Conservation (phyloP, 2,329 filamentous ascomycete genomes). For the Nothophoma quercina region DNA sequence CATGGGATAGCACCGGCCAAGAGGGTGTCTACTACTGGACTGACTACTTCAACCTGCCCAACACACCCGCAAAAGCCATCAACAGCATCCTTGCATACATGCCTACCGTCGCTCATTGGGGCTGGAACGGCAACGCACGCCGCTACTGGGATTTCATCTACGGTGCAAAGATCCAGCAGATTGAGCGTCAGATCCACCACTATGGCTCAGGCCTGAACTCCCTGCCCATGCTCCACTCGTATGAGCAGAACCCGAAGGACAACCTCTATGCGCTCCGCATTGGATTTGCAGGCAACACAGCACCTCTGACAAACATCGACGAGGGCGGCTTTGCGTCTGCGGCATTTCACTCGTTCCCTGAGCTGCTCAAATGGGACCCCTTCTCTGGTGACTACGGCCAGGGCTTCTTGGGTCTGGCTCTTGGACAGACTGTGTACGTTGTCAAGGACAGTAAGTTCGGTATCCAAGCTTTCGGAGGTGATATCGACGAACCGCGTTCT, state of each 20-base stretch:
- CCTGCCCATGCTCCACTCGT: conserved; percentile 62
- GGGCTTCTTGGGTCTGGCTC: conserved; percentile 60
- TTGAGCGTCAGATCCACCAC: conserved; percentile 65
- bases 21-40: conserved; percentile 69
- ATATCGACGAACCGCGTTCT: conserved; percentile 36
- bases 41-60: conserved; percentile 60
- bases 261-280: conserved; percentile 59
- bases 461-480: conserved; percentile 59
- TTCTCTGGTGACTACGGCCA: conserved; percentile 67
- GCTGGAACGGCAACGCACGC: conserved; percentile 68
- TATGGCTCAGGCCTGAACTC: conserved; percentile 68
- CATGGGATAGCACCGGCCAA: conserved; percentile 69
- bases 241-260: conserved; percentile 56
- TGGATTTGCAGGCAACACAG: conserved; percentile 63
- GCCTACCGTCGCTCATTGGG: conserved; percentile 67
- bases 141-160: conserved; percentile 68
- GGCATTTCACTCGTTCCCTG: conserved; percentile 65
- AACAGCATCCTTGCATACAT: conserved; percentile 64
- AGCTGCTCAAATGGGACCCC: conserved; percentile 64
- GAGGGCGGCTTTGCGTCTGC: conserved; percentile 62
- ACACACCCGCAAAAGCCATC: conserved; percentile 61
- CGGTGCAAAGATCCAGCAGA: conserved; percentile 52
- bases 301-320: conserved; percentile 64
- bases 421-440: conserved; percentile 61
- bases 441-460: conserved; percentile 56